Evolutionary conservation across 306 rosid genomes (phyloP), one percentile per base, ranked within the genome.

Genomic region (Sesbania bispinosa): DNA sequence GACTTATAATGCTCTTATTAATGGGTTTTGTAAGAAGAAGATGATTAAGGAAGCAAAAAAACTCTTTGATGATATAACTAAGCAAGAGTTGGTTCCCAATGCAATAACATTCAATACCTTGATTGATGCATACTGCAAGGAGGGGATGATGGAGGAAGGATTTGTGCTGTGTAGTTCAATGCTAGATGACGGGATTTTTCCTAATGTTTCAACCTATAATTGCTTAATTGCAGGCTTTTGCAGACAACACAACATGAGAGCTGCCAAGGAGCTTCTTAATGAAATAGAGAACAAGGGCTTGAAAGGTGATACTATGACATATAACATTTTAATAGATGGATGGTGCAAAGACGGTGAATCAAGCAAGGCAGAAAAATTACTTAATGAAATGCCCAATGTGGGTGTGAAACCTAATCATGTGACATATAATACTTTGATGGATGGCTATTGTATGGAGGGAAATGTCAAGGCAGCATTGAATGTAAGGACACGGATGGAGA

Each of bases 381-480:
- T 90, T 6, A 48, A 83, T 69, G 88, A 72, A 76, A 85, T 89
- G 88, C 38, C 55, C 3, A 41, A 69, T 29, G 30, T 43, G 77
- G 92, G 88, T 71, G 57, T 87, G 76, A 76, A 64, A 54, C 93
- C 93, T 0, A 81, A 48, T 77, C 93, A 88, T 54, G 70, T 93
- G 82, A 90, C 89, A 30, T 88, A 71, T 65, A 90, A 84, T 82
- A 88, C 81, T 42, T 69, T 90, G 81, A 90, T 88, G 83, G 87
- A 90, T 62, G 98, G 91, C 38, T 83, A 74, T 66, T 86, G 97
- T 70, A 59, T 53, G 62, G 88, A 86, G 74, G 89, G 90, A 41
- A 85, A 83, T 61, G 74, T 88, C 18, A 82, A 74, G 80, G 87
- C 90, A 3, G 91, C 96, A 4, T 70, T 85, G 81, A 87, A 81